Percentiles rank a stretch among this genome's conserved stretches.
phyloP scores from a whole-genome alignment of 305 asterid species.

The Fraxinus dipetala region DNA sequence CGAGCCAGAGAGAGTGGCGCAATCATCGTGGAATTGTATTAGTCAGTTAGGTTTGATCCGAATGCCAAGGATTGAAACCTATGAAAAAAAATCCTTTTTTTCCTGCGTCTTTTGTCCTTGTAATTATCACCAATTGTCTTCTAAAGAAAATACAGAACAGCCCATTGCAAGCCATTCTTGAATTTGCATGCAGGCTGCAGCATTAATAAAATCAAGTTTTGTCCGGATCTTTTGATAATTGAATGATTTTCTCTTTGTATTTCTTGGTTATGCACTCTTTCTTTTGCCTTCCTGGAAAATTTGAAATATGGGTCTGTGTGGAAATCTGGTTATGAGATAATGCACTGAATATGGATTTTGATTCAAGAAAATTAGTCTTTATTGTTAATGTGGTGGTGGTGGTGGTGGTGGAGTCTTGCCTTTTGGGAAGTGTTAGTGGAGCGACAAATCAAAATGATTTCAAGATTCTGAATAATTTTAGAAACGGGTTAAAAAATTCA shows the following conservation, averaged over 20 bases:
- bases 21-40: conserved; percentile 15
- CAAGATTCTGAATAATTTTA: conserved; percentile 55
- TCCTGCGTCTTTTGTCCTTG: not conserved
- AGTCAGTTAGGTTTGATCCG: conserved; percentile 40
- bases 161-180: conserved; percentile 10
- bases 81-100: conserved; percentile 5
- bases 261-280: not conserved
- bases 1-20: not conserved
- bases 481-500: conserved; percentile 56
- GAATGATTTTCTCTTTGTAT: not conserved
- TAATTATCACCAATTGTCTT: conserved; percentile 14
- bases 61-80: conserved; percentile 27
- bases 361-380: conserved; percentile 27
- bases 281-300: conserved; percentile 6
- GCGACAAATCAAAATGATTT: conserved; percentile 58
- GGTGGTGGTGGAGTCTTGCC: conserved; percentile 24
- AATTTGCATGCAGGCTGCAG: conserved; percentile 30
- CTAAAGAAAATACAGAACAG: conserved; percentile 1
- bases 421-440: conserved; percentile 36
- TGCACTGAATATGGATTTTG: conserved; percentile 33
- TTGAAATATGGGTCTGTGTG: conserved; percentile 24
- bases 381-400: conserved; percentile 16
- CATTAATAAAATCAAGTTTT: conserved; percentile 20
- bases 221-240: conserved; percentile 19
- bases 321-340: conserved; percentile 26